These are phyloP conservation scores for Lithocarpus polystachyus DNA, from an alignment of 306 rosid species.

Conservation along the genomic window DNA sequence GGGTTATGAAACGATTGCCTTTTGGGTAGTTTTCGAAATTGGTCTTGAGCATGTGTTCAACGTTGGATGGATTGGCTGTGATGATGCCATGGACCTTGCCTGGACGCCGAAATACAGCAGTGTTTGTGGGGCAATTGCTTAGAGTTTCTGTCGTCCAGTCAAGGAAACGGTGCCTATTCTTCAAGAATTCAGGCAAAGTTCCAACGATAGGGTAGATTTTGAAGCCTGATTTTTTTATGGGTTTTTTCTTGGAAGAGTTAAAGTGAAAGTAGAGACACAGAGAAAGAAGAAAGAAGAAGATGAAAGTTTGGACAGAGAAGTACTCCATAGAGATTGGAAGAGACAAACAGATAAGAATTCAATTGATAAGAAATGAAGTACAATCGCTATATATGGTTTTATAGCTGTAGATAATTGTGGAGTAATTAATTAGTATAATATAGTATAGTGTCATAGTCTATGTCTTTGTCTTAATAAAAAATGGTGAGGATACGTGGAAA, in stretches of 20 bases:
- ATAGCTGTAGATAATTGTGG: no score
- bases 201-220: conserved; percentile 49
- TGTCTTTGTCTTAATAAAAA: no score
- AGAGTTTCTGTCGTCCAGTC: conserved; percentile 62
- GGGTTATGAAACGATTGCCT: conserved; percentile 37
- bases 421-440: no score
- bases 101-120: conserved; percentile 45
- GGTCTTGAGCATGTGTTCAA: conserved; percentile 11
- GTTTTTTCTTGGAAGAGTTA: not conserved
- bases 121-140: conserved; percentile 33
- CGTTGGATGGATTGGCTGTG: conserved; percentile 61
- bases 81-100: conserved; percentile 31
- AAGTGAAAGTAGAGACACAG: conserved; percentile 23
- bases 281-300: conserved; percentile 13
- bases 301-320: not conserved
- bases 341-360: no score
- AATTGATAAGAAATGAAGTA: no score
- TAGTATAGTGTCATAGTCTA: no score
- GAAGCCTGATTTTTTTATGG: conserved; percentile 34
- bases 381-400: no score
- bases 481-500: no score
- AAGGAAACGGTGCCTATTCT: conserved; percentile 55
- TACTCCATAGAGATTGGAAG: conserved; percentile 17
- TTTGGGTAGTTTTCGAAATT: conserved; percentile 72
- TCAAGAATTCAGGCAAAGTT: conserved; percentile 43